Base-by-base conservation (phyloP, 768 basidiomycete genomes). In the Leccinum truebloodii region DNA sequence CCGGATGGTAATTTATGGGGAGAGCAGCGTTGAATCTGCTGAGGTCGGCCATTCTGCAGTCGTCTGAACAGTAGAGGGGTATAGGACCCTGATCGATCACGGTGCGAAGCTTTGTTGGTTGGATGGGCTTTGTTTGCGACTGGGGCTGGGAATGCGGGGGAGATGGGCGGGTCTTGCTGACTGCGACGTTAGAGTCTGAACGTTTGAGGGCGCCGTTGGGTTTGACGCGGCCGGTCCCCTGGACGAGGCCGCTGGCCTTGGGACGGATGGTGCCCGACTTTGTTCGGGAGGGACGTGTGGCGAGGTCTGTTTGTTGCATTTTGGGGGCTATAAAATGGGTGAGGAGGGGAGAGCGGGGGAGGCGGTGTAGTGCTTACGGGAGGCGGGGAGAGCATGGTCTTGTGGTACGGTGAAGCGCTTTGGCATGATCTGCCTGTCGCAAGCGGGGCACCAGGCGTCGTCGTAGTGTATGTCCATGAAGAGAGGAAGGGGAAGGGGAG, bases 1-100 rank as follows among this genome's bases (percentile, higher is more conserved):
- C n/a, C n/a, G 83, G 84, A 64, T 83, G 71, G 70, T 79, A 83
- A 63, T 81, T 71, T 68, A 80, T 76, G 56, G 78, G 78, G 52
- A 81, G 74, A 54, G 71, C 75, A 37, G 76, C 76, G 41, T 77
- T 71, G 28, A 67, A 68, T 66, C 71, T 71, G 67, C 78, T 77
- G 65, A 86, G 70, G 72, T 93, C 91, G 44, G 76, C 75, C 46
- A 86, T 72, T 61, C 83, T 80, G 70, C 91, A 94, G 67, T 87
- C 83, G 63, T 90, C 88, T 1, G 90, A 92, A 75, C 91, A 94
- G 76, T 94, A 93, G 60, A 93, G 81, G 20, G 90, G 90, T 1
- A 83, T 85, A n/a, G 89, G 90, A 1, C 80, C 80, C 71, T 89
- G 89, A 76, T 91, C 89, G 76, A 92, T 92, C 75, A 91, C 79